Conservation (phyloP, 208 protist species). For the Strigomonas culicis region DNA sequence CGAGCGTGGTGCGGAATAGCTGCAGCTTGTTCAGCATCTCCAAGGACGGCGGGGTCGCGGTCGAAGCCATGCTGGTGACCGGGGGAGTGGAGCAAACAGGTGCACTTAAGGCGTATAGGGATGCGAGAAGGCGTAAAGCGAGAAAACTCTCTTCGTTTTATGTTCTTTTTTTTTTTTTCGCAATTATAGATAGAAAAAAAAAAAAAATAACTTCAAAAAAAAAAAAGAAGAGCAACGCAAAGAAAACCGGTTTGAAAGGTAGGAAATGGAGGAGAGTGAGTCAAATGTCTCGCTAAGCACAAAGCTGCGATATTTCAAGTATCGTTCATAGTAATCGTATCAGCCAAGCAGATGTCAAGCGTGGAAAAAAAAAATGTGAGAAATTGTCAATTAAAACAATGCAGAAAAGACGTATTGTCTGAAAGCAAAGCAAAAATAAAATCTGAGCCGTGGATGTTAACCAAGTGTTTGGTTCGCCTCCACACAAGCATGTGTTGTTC, state of each 20-base stretch:
- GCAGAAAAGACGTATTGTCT: too few species aligned
- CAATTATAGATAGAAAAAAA: conserved; percentile 9
- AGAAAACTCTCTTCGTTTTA: background rate
- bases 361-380: too few species aligned
- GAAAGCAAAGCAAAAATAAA: too few species aligned
- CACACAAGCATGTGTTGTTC: too few species aligned
- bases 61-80: background rate
- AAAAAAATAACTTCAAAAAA: conserved; percentile 15
- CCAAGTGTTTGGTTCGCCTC: too few species aligned
- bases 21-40: conserved; percentile 76
- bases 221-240: conserved; percentile 7
- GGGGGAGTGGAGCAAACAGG: background rate
- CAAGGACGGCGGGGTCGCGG: conserved; percentile 49
- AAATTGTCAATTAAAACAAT: too few species aligned
- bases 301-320: background rate
- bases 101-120: background rate
- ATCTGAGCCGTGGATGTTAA: too few species aligned
- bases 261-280: too few species aligned
- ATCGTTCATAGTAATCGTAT: too few species aligned
- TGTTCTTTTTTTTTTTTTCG: conserved; percentile 7
- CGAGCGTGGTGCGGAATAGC: conserved; percentile 83
- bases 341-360: too few species aligned
- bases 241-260: too few species aligned
- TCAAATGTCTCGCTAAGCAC: too few species aligned
- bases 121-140: background rate